These are phyloP conservation scores for Penicillium sp. DNA, from an alignment of 2,329 filamentous ascomycete species.

Conservation along the genomic window DNA sequence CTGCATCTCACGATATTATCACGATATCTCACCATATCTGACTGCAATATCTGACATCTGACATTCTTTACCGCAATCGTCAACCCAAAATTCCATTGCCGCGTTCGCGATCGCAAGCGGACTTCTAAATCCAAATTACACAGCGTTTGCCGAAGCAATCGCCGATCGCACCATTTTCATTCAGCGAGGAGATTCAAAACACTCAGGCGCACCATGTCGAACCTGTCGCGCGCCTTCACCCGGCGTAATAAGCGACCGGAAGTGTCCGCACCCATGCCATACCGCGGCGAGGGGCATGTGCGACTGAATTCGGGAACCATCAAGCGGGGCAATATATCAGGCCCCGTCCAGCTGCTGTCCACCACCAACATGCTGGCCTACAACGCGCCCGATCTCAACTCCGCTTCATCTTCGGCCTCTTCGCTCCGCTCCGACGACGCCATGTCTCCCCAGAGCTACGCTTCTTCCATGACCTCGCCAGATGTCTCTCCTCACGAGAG, in stretches of 20 bases:
- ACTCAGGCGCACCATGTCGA: conserved; percentile 34
- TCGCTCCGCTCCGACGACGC: conserved; percentile 66
- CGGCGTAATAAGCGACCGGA: conserved; percentile 51
- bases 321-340: conserved; percentile 67
- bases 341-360: conserved; percentile 81
- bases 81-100: conserved; percentile 24
- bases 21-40: neutral
- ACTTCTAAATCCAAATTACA: conserved; percentile 2
- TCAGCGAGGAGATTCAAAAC: conserved; percentile 2
- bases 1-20: too few relatives aligned
- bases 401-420: conserved; percentile 52
- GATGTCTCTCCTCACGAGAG: conserved; percentile 45
- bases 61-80: conserved; percentile 33
- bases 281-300: conserved; percentile 44
- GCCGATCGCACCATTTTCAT: neutral
- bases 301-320: conserved; percentile 48
- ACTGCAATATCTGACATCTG: conserved; percentile 27
- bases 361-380: conserved; percentile 97
- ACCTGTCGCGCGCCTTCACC: conserved; percentile 49
- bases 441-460: conserved; percentile 50
- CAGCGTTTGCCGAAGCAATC: conserved; percentile 8
- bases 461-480: conserved; percentile 52
- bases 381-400: conserved; percentile 80
- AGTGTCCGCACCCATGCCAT: conserved; percentile 46
- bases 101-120: conserved; percentile 9